Base-by-base conservation (phyloP, 176 grass and related monocot genomes). In the bread wheat (Triticum aestivum) region DNA sequence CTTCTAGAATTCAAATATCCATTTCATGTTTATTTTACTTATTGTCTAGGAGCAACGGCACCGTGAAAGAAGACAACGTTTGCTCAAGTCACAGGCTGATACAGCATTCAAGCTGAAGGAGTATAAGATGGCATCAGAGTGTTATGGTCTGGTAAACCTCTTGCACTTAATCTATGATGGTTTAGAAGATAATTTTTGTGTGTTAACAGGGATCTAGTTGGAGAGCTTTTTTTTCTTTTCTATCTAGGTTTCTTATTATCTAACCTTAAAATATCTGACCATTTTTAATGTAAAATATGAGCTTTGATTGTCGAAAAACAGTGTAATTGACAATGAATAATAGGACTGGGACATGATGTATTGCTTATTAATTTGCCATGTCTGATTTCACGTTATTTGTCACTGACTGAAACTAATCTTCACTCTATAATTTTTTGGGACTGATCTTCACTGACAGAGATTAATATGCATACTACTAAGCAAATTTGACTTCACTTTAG, bases 101-200 rank as follows among this genome's bases (percentile, higher is more conserved):
- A 37, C 3, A 9, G 39, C 78, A 27, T 87, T 87, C 56, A 81
- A 13, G 58, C 21, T 45, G 3, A 87, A 87, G 58, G 85, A 87
- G 2, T 87, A 87, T 80, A 32, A 37, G 5, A 2, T 51, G 20
- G 85, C 85, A 74, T 52, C 9, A 8, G 17, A 81, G 45, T 1
- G 0, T 13, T 87, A 87, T 81, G 44, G 32, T 15, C 12, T 37
- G 78, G 85, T 87, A 74, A 81, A 62, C 20, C 29, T 81, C 52
- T 81, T 81, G 27, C 68, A 65, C 68, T 23, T 45, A 64, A 80
- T 27, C 56, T 73, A 7, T 26, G 42, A 37, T 37, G 5, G 9
- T 35, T 72, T 73, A 42, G 18, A 70, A 45, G 23, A 0, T 32
- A 70, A 6, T 3, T 15, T 68, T 30, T 41, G 38, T 3, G 14